phyloP scores from a whole-genome alignment of 768 basidiomycete species.

The Panaeolus papilionaceus region DNA sequence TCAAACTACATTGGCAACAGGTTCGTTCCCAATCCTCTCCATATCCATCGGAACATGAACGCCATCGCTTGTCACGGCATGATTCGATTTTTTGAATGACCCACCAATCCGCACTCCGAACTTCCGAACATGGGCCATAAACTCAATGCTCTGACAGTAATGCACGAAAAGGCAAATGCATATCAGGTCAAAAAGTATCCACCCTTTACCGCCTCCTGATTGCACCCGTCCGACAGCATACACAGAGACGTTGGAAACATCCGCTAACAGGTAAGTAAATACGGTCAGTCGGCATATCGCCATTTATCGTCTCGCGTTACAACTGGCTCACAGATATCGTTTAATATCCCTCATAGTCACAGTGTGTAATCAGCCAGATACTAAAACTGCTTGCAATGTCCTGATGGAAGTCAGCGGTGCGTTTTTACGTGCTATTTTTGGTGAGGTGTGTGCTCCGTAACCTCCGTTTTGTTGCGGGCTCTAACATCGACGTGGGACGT shows the following conservation, averaged over 20 bases:
- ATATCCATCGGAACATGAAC: constrained; percentile 9
- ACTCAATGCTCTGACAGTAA: background rate
- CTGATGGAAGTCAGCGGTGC: background rate
- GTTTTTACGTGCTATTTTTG: constrained; percentile 1
- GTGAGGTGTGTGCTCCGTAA: constrained; percentile 5
- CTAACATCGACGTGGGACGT: constrained; percentile 8
- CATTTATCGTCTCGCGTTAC: background rate
- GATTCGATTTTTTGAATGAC: background rate
- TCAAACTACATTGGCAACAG: background rate
- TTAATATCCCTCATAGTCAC: background rate
- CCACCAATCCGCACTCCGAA: background rate
- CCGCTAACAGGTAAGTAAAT: background rate
- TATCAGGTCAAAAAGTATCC: background rate
- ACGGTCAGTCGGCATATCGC: constrained; percentile 2
- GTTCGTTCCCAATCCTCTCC: constrained; percentile 7
- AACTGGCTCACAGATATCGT: background rate
- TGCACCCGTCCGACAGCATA: constrained; percentile 10
- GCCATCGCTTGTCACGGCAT: constrained; percentile 2
- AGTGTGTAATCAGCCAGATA: background rate
- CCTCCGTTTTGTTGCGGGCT: background rate
- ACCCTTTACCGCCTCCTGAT: background rate
- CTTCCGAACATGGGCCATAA: background rate
- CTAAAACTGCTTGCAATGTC: background rate
- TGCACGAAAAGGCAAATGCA: background rate
- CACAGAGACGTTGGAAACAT: background rate